Evolutionary conservation across 108 stramenopile genomes (phyloP).

Genomic region (Craspedostauros australis): DNA sequence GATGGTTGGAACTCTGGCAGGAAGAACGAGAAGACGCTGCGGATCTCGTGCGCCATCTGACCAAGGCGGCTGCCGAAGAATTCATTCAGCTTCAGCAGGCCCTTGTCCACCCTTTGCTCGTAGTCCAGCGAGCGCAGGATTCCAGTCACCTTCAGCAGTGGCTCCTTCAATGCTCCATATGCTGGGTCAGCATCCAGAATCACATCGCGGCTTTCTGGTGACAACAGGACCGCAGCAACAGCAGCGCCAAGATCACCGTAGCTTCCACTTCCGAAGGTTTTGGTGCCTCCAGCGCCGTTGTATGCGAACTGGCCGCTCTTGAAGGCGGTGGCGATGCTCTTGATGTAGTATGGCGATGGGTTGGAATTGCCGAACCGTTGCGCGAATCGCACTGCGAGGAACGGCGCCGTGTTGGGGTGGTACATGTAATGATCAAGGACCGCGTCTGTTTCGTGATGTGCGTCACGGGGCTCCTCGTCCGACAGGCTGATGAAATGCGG

Average conservation of each 20-base stretch:
- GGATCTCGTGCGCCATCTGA: conserved; percentile 31
- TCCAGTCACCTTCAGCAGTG: conserved; percentile 44
- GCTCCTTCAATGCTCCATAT: conserved; percentile 57
- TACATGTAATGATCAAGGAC: conserved; percentile 59
- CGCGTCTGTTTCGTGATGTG: conserved; percentile 63
- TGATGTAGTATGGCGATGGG: too few relatives aligned
- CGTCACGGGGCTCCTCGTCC: conserved; percentile 42
- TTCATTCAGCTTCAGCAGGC: conserved; percentile 3
- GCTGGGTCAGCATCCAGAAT: conserved; percentile 47
- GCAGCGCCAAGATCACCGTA: conserved; percentile 57
- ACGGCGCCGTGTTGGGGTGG: conserved; percentile 46
- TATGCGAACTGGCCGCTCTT: conserved; percentile 33
- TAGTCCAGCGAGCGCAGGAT: conserved; percentile 56
- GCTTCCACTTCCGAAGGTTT: conserved; percentile 35
- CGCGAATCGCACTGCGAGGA: conserved; percentile 47
- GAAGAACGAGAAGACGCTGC: conserved; percentile 62
- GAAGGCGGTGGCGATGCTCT: conserved; percentile 45
- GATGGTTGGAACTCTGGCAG: conserved; percentile 27
- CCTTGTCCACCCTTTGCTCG: conserved; percentile 3
- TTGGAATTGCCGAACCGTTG: conserved; percentile 66
- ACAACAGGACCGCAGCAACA: conserved; percentile 49
- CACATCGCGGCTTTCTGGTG: conserved; percentile 38
- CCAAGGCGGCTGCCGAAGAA: conserved; percentile 33
- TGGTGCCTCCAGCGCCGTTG: too few relatives aligned
- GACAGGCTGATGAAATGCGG: conserved; percentile 44